Base-by-base conservation (phyloP, 192 early-diverging fungal species). In the Coemansia sp. region DNA sequence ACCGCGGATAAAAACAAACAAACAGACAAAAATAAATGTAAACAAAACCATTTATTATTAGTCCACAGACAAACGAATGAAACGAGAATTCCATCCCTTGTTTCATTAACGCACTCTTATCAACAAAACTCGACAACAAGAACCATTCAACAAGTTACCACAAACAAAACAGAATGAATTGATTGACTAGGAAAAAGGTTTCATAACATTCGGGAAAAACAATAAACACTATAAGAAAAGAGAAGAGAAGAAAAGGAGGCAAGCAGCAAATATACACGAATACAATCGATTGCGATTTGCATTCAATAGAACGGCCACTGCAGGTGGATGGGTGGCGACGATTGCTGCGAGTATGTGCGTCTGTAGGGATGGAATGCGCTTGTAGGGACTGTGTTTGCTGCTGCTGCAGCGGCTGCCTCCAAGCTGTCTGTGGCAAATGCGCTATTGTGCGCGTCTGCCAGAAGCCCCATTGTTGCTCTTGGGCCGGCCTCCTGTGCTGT, bases 331-430 rank as follows among this genome's bases (percentile, higher is more conserved):
- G 48, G 48, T 49, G 48, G 48, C 48, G 48, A 23, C 32, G 21
- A 23, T 11, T 38, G 21, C 54, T 56, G 21, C 2, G 23, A 5
- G 23, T 38, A 56, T 56, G 23, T 56, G 54, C 32, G 23, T 63
- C 62, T 70, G 65, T 76, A 76, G 50, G 67, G 70, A 56, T 60
- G 65, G 60, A 76, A 66, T 48, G 75, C 53, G 48, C 75, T 65
- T n/a, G n/a, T n/a, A n/a, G n/a, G n/a, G n/a, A n/a, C n/a, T n/a
- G n/a, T n/a, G n/a, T n/a, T n/a, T n/a, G n/a, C n/a, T n/a, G n/a
- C n/a, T n/a, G n/a, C n/a, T n/a, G n/a, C n/a, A n/a, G n/a, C n/a
- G n/a, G n/a, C n/a, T n/a, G n/a, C n/a, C n/a, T n/a, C n/a, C n/a
- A n/a, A n/a, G n/a, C n/a, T n/a, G n/a, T n/a, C n/a, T n/a, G n/a